Evolutionary conservation across 2,329 filamentous ascomycete genomes (phyloP).

Genomic region (Ophiostoma sp.): DNA sequence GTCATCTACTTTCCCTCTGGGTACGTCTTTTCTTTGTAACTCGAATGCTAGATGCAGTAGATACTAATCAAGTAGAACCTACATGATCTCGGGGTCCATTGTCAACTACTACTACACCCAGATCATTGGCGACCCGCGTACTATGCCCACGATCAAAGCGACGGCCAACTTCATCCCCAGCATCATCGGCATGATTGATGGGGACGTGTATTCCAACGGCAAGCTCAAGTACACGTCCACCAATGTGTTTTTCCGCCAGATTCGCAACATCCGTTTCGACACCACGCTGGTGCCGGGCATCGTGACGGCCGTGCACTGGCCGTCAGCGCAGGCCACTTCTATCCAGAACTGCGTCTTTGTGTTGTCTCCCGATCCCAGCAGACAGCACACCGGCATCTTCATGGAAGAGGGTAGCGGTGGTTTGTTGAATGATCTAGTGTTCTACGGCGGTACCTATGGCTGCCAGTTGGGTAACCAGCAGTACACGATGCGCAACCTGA

Average conservation of each 20-base stretch:
- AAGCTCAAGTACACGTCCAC: conserved; percentile 47
- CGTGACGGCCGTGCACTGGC: conserved; percentile 52
- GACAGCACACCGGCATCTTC: conserved; percentile 52
- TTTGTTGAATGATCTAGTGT: conserved; percentile 62
- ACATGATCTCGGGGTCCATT: conserved; percentile 28
- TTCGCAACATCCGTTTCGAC: conserved; percentile 29
- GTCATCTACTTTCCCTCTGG: conserved; percentile 28
- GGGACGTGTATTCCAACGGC: conserved; percentile 41
- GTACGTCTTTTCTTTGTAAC: conserved; percentile 9
- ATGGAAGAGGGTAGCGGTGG: conserved; percentile 62
- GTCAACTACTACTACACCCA: conserved; percentile 29
- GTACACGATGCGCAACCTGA: conserved; percentile 64
- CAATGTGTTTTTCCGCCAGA: conserved; percentile 43
- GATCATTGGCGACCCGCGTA: conserved; percentile 26
- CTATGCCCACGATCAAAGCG: conserved; percentile 29
- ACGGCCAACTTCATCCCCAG: conserved; percentile 40
- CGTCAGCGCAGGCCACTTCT: conserved; percentile 59
- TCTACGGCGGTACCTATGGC: conserved; percentile 63
- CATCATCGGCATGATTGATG: conserved; percentile 44
- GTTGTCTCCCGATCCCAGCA: conserved; percentile 42
- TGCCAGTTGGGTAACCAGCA: conserved; percentile 59
- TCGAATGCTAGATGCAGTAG: background rate
- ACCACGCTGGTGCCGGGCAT: conserved; percentile 26
- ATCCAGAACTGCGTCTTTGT: conserved; percentile 55
- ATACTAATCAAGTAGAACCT: conserved; percentile 24